Evolutionary conservation across 2,329 filamentous ascomycete species (phyloP), one percentile per base, ranked within the genome.

Genomic region (Clarireedia monteithiana): DNA sequence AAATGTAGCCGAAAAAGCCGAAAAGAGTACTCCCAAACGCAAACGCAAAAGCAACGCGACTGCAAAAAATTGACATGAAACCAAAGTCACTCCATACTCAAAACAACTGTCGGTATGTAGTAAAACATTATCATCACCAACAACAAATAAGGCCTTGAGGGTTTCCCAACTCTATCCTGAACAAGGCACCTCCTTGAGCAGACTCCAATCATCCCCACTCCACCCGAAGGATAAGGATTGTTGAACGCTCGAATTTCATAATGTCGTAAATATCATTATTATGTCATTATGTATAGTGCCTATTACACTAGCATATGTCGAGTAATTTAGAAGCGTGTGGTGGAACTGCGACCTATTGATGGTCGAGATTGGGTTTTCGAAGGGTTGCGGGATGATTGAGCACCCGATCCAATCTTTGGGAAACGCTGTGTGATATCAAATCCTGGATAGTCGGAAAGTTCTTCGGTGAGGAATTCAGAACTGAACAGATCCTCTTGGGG

Each of bases 361-460:
- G 63, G 61, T 60, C 67, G 60, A 14, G 60, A 51, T 36, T 58
- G 57, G 10, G 57, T 47, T 47, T 65, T 67, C 24, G 63, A 61
- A 24, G 61, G 62, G 27, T 51, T 63, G 36, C 59, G 59, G n/a
- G 59, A 60, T 34, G 58, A 53, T 39, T 50, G 58, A 39, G 53
- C 52, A 44, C 86, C 86, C 65, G 66, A 59, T 6, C 86, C 86
- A 67, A 91, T 90, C 73, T 85, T 87, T 67, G 86, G 82, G 64
- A 90, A 91, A 9, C 86, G 86, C 66, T 88, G 84, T 47, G 88
- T 78, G 61, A 91, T 85, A 64, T 91, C 87, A 50, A 90, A 77
- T 1, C 79, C 82, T 14, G 79, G 72, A 58, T 75, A 76, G 45
- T 85, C 82, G 57, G 81, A 76, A 3, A 74, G 73, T 42, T 83